A percentile compares a stretch with the other conserved stretches of the same genome.
phyloP scores from a whole-genome alignment of 495 filamentous ascomycete genomes.

The Trichoderma erinaceum region DNA sequence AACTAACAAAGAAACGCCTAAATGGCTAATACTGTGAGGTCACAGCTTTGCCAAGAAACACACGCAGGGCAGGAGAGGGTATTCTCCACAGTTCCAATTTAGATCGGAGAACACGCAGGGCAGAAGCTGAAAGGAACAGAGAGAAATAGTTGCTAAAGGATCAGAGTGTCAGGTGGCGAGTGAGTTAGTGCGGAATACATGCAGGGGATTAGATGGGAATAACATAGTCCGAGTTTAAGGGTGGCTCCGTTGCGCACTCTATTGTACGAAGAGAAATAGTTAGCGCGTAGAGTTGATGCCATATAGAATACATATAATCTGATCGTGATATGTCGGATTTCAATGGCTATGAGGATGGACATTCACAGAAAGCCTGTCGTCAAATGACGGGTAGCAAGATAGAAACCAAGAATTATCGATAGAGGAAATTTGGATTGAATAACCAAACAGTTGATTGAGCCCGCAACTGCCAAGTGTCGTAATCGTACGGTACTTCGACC shows the following conservation, averaged over 20 bases:
- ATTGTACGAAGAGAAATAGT: too few species aligned
- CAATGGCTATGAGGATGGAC: too few species aligned
- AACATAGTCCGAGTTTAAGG: neutral
- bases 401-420: too few species aligned
- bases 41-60: neutral
- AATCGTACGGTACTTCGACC: neutral
- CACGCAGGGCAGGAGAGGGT: neutral
- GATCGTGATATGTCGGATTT: too few species aligned
- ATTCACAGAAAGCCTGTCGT: too few species aligned
- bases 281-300: too few species aligned
- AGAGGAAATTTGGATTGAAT: neutral
- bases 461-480: neutral
- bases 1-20: neutral
- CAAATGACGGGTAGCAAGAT: too few species aligned
- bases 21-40: neutral
- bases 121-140: neutral
- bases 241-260: neutral
- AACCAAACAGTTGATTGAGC: neutral
- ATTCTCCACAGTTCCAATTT: neutral
- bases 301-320: too few species aligned
- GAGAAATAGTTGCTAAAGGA: neutral
- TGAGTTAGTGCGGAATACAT: neutral
- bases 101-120: constrained; percentile 4
- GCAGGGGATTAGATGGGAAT: constrained; percentile 10
- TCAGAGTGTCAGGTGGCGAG: neutral